A percentile compares a stretch with the other conserved stretches of the same genome.
phyloP scores from a whole-genome alignment of 345 rosid species.

The Gossypium rotundifolium region DNA sequence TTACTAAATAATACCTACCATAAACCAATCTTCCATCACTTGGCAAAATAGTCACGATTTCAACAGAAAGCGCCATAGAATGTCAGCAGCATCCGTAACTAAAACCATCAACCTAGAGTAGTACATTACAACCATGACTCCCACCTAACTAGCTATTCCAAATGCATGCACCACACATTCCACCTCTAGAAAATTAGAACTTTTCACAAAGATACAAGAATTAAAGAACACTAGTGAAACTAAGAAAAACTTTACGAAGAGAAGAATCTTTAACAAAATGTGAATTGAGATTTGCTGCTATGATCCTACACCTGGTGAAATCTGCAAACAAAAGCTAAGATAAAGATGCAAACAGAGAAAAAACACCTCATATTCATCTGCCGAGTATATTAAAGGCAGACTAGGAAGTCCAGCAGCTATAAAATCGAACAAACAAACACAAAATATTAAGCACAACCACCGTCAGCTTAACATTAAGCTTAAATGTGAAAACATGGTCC shows the following conservation, averaged over 20 bases:
- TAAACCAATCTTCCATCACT: background rate
- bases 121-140: background rate
- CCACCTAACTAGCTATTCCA: background rate
- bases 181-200: background rate
- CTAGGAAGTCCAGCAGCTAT: constrained; percentile 12
- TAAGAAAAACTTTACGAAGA: background rate
- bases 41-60: background rate
- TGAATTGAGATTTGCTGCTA: background rate
- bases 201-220: background rate
- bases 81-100: background rate
- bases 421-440: background rate
- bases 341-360: background rate
- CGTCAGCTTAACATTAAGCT: background rate
- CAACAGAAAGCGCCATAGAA: background rate
- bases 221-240: background rate
- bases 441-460: background rate
- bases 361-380: constrained; percentile 22
- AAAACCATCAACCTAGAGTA: background rate
- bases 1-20: background rate
- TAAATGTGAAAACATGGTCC: background rate
- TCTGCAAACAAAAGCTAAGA: background rate
- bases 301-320: background rate
- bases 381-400: constrained; percentile 10
- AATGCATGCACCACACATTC: background rate
- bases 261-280: background rate